Evolutionary conservation across 106 monocot genomes (phyloP).

Genomic region (Amphibolis antarctica): DNA sequence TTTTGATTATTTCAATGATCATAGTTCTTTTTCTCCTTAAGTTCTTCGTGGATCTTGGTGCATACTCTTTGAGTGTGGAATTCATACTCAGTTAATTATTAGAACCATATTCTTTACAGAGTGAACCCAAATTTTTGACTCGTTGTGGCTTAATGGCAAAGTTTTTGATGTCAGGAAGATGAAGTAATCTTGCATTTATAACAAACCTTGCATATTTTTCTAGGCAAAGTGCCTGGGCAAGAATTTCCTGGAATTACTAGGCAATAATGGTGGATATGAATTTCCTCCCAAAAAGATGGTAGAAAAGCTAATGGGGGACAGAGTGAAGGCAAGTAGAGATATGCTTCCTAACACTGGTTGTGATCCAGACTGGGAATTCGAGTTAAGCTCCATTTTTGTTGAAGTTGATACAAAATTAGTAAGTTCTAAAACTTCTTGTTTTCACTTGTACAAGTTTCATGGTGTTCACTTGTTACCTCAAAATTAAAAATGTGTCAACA

Average conservation of each 20-base stretch:
- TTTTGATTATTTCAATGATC: too few relatives aligned
- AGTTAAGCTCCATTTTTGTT: slow-evolving; percentile 57
- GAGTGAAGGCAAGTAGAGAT: slow-evolving; percentile 33
- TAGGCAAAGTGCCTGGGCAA: slow-evolving; percentile 34
- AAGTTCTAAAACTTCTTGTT: slow-evolving; percentile 1
- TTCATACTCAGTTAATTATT: too few relatives aligned
- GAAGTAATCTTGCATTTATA: too few relatives aligned
- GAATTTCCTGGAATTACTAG: slow-evolving; percentile 33
- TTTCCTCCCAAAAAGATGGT: slow-evolving; percentile 26
- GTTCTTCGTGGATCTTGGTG: too few relatives aligned
- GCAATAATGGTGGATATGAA: slow-evolving; percentile 15
- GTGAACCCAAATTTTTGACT: too few relatives aligned
- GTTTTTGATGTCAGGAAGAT: too few relatives aligned
- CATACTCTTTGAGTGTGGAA: too few relatives aligned
- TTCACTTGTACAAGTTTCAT: neutral
- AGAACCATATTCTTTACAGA: too few relatives aligned
- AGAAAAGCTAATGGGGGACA: slow-evolving; percentile 55
- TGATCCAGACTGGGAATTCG: slow-evolving; percentile 49
- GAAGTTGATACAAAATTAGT: slow-evolving; percentile 36
- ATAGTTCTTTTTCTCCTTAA: too few relatives aligned
- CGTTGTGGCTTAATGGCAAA: too few relatives aligned
- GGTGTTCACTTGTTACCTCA: neutral
- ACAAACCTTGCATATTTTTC: neutral
- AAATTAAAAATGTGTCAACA: too few relatives aligned
- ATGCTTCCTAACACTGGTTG: slow-evolving; percentile 48